phyloP scores from a whole-genome alignment of 176 grass and related monocot genomes.

The Eragrostis curvula region DNA sequence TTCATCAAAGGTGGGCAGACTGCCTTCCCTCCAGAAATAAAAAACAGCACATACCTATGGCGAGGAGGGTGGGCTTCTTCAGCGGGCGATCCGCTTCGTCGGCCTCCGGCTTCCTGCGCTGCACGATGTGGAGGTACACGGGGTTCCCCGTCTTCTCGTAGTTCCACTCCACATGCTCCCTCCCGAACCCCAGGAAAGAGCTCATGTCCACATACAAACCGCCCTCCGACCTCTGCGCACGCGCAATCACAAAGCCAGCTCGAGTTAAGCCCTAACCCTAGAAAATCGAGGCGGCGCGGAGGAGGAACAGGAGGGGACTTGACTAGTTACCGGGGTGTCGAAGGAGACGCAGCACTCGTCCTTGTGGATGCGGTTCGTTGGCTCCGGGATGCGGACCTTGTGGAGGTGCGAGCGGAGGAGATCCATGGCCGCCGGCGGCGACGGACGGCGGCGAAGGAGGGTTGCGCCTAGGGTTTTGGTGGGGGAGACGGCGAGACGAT shows the following conservation, averaged over 20 bases:
- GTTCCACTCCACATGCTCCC: constrained; percentile 81
- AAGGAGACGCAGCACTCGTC: constrained; percentile 97
- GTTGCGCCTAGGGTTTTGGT: constrained; percentile 48
- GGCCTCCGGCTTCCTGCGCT: constrained; percentile 57
- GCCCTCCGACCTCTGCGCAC: constrained; percentile 72
- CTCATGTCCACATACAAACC: constrained; percentile 83
- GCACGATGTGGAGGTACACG: constrained; percentile 92
- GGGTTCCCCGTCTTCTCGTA: constrained; percentile 81
- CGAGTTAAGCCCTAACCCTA: constrained; percentile 41
- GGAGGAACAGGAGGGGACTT: background rate
- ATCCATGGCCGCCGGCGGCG: constrained; percentile 68
- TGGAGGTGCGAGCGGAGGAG: constrained; percentile 81
- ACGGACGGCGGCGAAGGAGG: background rate
- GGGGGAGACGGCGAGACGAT: constrained; percentile 4
- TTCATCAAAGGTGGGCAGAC: background rate
- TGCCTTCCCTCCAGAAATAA: background rate
- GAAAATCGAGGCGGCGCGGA: constrained; percentile 5
- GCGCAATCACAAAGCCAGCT: background rate
- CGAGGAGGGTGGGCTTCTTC: constrained; percentile 93
- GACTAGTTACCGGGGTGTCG: constrained; percentile 69
- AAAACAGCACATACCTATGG: constrained; percentile 64
- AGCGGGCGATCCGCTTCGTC: constrained; percentile 85
- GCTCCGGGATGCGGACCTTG: constrained; percentile 95
- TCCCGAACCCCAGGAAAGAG: constrained; percentile 93
- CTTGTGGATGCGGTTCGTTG: constrained; percentile 93